Evolutionary conservation across 768 basidiomycete genomes (phyloP).

Genomic region (Antrodiella citrinella): DNA sequence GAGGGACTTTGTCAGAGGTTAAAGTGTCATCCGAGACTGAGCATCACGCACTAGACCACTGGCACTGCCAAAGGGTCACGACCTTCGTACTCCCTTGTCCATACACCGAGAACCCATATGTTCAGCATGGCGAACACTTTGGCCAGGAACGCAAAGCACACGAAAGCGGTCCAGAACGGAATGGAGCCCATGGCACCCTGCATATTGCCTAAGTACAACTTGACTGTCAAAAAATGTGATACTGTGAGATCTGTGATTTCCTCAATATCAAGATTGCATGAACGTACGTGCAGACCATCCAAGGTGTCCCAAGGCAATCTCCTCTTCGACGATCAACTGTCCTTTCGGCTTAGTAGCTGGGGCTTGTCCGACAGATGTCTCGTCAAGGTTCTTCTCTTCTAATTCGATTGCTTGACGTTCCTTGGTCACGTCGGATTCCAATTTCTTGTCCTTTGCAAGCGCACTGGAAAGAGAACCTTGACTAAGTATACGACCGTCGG

Average conservation of each 20-base stretch:
- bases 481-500: slow-evolving; percentile 41
- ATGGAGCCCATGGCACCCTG: slow-evolving; percentile 16
- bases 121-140: slow-evolving; percentile 19
- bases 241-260: slow-evolving; percentile 13
- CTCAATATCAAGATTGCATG: not conserved
- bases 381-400: slow-evolving; percentile 3
- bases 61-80: slow-evolving; percentile 24
- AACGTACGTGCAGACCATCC: slow-evolving; percentile 34
- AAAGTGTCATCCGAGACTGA: not conserved
- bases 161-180: slow-evolving; percentile 24
- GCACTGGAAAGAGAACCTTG: slow-evolving; percentile 28
- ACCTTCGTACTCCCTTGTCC: slow-evolving; percentile 33
- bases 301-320: slow-evolving; percentile 52
- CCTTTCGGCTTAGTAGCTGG: slow-evolving; percentile 29
- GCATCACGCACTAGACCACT: slow-evolving; percentile 23
- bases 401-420: slow-evolving; percentile 20
- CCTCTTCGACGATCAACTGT: slow-evolving; percentile 57
- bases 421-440: slow-evolving; percentile 20
- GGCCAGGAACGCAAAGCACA: slow-evolving; percentile 11
- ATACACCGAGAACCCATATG: slow-evolving; percentile 36
- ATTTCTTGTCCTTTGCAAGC: slow-evolving; percentile 13
- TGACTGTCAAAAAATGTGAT: slow-evolving; percentile 16
- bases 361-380: not conserved
- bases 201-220: slow-evolving; percentile 19
- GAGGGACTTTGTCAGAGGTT: slow-evolving; percentile 19